Evolutionary conservation across 352 stramenopile species (phyloP).

Genomic region (Phytophthora europaea): DNA sequence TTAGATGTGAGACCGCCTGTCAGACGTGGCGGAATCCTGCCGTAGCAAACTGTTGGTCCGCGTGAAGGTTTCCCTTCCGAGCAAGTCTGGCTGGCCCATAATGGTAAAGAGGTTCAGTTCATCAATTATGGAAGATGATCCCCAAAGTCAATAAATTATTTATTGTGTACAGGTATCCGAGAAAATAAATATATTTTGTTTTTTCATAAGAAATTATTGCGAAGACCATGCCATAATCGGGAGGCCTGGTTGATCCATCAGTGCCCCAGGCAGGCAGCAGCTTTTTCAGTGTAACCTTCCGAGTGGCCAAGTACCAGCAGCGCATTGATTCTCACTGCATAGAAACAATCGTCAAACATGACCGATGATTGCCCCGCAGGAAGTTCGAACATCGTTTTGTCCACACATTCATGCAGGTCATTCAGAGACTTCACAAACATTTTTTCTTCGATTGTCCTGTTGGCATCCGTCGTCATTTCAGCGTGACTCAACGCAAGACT

Average conservation of each 20-base stretch:
- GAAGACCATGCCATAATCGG: no score
- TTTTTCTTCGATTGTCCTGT: neutral
- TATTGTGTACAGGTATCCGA: no score
- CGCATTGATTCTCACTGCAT: slow-evolving; percentile 36
- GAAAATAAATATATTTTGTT: no score
- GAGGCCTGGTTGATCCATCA: slow-evolving; percentile 7
- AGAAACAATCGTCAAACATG: slow-evolving; percentile 37
- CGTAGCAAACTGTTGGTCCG: no score
- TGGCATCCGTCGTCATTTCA: neutral
- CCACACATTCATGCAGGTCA: neutral
- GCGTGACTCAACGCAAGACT: neutral
- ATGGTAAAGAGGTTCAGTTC: no score
- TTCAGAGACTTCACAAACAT: neutral
- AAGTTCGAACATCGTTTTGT: neutral
- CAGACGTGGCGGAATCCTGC: no score
- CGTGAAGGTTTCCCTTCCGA: no score
- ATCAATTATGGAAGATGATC: no score
- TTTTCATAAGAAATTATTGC: no score
- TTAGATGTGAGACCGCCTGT: no score
- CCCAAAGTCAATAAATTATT: no score
- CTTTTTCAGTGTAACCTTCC: slow-evolving; percentile 24
- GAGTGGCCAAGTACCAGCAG: slow-evolving; percentile 33
- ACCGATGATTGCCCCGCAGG: neutral
- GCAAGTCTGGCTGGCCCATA: no score
- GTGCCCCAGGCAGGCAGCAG: slow-evolving; percentile 30